Percentiles rank a stretch among this genome's conserved stretches.
Conservation (phyloP, 805 yeast genomes). For the Ogataea minuta region DNA sequence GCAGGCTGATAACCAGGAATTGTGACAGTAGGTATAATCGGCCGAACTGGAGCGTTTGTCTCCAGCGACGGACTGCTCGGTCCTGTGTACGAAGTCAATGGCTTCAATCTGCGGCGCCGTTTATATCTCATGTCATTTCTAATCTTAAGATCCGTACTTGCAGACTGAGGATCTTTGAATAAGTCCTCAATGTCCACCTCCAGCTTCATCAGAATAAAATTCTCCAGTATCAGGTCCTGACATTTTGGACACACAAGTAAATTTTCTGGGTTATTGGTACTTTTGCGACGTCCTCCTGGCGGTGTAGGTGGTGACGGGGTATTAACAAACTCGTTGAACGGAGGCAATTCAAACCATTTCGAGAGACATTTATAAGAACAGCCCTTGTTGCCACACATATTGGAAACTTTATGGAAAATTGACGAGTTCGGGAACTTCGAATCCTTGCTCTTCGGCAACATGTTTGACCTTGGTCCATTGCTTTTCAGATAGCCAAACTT, state of each 20-base stretch:
- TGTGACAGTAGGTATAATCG: background rate
- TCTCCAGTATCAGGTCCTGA: conserved; percentile 29
- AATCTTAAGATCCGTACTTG: conserved; percentile 18
- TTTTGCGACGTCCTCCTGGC: conserved; percentile 26
- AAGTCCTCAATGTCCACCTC: conserved; percentile 32
- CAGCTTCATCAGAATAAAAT: conserved; percentile 31
- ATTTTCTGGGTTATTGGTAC: conserved; percentile 33
- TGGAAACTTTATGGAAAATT: conserved; percentile 27
- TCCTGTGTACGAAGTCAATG: conserved; percentile 11
- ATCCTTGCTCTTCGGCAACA: conserved; percentile 12
- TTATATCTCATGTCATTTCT: conserved; percentile 32
- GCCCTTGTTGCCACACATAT: conserved; percentile 28
- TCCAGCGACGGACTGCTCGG: conserved; percentile 7
- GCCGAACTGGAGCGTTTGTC: background rate
- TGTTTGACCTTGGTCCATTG: conserved; percentile 8
- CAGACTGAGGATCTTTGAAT: conserved; percentile 18
- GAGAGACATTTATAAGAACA: conserved; percentile 29
- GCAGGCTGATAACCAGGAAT: conserved; percentile 4
- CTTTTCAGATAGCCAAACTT: conserved; percentile 29
- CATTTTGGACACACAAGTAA: conserved; percentile 31
- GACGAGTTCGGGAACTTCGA: conserved; percentile 33
- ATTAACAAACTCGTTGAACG: conserved; percentile 33
- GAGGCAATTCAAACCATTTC: conserved; percentile 38
- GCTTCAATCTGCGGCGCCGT: conserved; percentile 28
- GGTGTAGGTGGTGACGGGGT: conserved; percentile 37